A percentile compares a stretch with the other conserved stretches of the same genome.
phyloP scores from a whole-genome alignment of 495 filamentous ascomycete genomes.

The Cairneyella variabilis region DNA sequence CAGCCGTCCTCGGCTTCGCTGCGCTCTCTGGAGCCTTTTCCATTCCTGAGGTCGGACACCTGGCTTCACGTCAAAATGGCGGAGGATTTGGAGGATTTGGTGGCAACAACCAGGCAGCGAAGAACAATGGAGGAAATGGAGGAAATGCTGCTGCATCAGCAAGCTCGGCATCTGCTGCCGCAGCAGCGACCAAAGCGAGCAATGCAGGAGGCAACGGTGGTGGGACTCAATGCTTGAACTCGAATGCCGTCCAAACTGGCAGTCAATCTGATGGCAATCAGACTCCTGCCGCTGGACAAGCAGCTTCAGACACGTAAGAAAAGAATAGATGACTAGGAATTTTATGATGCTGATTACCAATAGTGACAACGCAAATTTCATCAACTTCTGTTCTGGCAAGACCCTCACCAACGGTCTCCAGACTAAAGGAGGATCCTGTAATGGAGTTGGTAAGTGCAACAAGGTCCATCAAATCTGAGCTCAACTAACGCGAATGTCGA shows the following conservation, averaged over 20 bases:
- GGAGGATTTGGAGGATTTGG: neutral
- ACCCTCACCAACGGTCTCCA: constrained; percentile 67
- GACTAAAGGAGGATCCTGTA: constrained; percentile 59
- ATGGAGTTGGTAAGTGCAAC: constrained; percentile 59
- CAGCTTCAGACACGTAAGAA: constrained; percentile 51
- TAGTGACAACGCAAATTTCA: constrained; percentile 57
- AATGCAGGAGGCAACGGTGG: neutral
- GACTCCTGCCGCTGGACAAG: constrained; percentile 40
- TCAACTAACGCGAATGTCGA: neutral
- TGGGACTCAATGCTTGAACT: constrained; percentile 1
- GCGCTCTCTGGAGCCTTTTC: constrained; percentile 1
- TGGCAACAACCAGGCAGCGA: neutral
- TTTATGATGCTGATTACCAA: neutral
- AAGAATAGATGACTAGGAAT: constrained; percentile 9
- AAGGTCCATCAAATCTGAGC: too few species aligned
- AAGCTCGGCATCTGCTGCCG: neutral
- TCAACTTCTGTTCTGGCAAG: constrained; percentile 64
- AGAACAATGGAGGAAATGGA: neutral
- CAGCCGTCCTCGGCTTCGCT: neutral
- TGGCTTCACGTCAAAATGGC: neutral
- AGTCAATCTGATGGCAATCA: constrained; percentile 11
- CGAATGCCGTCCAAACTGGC: constrained; percentile 18
- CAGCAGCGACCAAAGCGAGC: neutral
- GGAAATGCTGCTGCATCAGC: neutral
- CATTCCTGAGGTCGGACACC: neutral